A percentile compares a stretch with the other conserved stretches of the same genome.
These are phyloP conservation scores for Fusarium keratoplasticum DNA, from an alignment of 2,329 filamentous ascomycete species.

Conservation along the genomic window DNA sequence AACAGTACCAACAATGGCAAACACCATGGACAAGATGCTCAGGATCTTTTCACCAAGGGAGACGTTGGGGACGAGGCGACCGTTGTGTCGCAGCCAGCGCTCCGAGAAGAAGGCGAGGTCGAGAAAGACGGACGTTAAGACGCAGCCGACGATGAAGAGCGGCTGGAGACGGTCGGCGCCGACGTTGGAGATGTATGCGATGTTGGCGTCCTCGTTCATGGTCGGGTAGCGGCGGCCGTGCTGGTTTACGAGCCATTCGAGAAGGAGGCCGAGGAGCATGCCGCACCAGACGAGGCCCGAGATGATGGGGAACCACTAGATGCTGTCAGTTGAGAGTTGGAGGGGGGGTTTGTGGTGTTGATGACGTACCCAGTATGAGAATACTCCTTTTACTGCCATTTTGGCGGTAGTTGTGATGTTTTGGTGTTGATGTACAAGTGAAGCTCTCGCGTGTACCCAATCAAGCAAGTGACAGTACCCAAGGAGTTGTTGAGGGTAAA, in stretches of 20 bases:
- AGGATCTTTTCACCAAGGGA: constrained; percentile 72
- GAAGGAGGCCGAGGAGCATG: constrained; percentile 76
- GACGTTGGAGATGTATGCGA: constrained; percentile 80
- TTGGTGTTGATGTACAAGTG: background rate
- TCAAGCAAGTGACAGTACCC: constrained; percentile 6
- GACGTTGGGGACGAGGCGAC: constrained; percentile 80
- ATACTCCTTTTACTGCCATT: constrained; percentile 48
- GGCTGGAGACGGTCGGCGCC: constrained; percentile 75
- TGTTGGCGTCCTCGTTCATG: constrained; percentile 67
- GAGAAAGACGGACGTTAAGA: constrained; percentile 81
- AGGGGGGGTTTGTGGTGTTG: background rate
- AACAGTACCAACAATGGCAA: constrained; percentile 78
- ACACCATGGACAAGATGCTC: constrained; percentile 70
- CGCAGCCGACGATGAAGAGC: constrained; percentile 79
- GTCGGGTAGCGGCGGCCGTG: constrained; percentile 68
- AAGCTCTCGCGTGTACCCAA: background rate
- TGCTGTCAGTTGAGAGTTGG: background rate
- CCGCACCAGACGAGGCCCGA: constrained; percentile 73
- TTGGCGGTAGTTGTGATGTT: background rate
- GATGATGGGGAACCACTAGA: constrained; percentile 73
- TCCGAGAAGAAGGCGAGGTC: constrained; percentile 85
- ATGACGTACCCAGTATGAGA: constrained; percentile 56
- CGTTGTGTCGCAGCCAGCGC: constrained; percentile 85
- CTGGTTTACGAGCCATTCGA: constrained; percentile 73
- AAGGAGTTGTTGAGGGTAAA: background rate